Percentiles rank a stretch among this genome's conserved stretches.
These are phyloP conservation scores for Mycena alexandri DNA, from an alignment of 768 basidiomycete species.

Conservation along the genomic window DNA sequence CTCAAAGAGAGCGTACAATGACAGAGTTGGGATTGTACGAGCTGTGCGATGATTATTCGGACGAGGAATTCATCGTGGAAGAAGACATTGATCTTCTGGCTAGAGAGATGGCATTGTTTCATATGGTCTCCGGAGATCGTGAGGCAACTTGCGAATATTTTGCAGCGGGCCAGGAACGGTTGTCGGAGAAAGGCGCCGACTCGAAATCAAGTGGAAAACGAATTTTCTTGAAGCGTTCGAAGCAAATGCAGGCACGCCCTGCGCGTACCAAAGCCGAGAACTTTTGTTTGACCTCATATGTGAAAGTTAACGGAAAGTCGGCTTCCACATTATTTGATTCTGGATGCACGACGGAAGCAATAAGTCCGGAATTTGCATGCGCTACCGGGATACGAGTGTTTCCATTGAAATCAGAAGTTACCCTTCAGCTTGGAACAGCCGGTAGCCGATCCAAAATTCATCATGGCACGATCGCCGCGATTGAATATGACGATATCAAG, in stretches of 20 bases:
- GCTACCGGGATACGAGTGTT: too few species aligned
- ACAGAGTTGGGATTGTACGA: not conserved
- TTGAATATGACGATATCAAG: not conserved
- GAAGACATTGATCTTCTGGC: not conserved
- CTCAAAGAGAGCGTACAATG: not conserved
- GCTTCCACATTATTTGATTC: not conserved
- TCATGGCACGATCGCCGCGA: not conserved
- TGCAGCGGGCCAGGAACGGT: too few species aligned
- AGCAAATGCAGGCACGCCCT: not conserved
- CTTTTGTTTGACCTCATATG: conserved; percentile 4
- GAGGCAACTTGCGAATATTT: too few species aligned
- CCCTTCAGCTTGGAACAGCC: not conserved
- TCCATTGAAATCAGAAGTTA: too few species aligned
- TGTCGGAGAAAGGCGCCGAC: too few species aligned
- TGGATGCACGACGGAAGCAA: not conserved
- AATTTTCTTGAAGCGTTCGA: not conserved
- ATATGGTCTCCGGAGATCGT: too few species aligned
- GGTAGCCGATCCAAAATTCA: not conserved
- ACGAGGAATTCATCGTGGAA: not conserved
- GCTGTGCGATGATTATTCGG: conserved; percentile 2
- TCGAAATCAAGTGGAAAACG: too few species aligned
- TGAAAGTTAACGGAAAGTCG: not conserved
- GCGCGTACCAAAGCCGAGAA: not conserved
- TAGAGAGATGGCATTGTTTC: not conserved
- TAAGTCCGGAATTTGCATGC: too few species aligned